Evolutionary conservation across 371 early-diverging fungal genomes (phyloP), one percentile per base, ranked within the genome.

Genomic region (Apophysomyces trapeziformis): DNA sequence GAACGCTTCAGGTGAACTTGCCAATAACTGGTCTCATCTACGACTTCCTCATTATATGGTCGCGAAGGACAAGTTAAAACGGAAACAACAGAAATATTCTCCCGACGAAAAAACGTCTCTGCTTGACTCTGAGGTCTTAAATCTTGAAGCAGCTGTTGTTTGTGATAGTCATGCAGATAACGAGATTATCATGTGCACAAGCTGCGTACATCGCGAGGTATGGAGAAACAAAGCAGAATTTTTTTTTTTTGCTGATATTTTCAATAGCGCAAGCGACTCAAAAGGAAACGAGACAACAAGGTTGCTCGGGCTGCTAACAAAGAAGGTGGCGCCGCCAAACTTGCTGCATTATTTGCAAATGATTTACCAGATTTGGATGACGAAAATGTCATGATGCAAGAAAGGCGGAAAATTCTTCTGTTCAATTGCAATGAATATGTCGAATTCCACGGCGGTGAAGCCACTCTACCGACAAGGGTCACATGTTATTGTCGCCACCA

Each of bases 401-500:
- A 89, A 69, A 75, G 82, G 62, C 71, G 76, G 60, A 80, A 87
- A 18, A 85, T 87, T 1, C 61, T 90, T 8, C 70, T 90, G 0
- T 92, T 93, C 72, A 93, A 91, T 74, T 89, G 91, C 67, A 79
- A 76, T 63, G 89, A 88, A 43, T 68, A 89, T 43, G 82, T 91
- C 26, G 93, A 93, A 67, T 92, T 94, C 61, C 79, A 83, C 69
- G 82, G 80, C 58, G 94, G 94, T 37, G 93, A 92, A 72, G 87
- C 88, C 0, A 85, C 89, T 13, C 71, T 94, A 35, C 93, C 94
- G 6, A 89, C 92, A 2, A 76, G 94, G 39, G 87, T 94, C 37
- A 92, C 93, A 0, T 93, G 94, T 74, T 93, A 93, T 68, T 93
- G 92, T 73, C 89, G 94, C 8, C 94, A 93, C 66, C 93, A 93